Conservation (phyloP, 495 filamentous ascomycete genomes). For the Trichoderma gamsii region DNA sequence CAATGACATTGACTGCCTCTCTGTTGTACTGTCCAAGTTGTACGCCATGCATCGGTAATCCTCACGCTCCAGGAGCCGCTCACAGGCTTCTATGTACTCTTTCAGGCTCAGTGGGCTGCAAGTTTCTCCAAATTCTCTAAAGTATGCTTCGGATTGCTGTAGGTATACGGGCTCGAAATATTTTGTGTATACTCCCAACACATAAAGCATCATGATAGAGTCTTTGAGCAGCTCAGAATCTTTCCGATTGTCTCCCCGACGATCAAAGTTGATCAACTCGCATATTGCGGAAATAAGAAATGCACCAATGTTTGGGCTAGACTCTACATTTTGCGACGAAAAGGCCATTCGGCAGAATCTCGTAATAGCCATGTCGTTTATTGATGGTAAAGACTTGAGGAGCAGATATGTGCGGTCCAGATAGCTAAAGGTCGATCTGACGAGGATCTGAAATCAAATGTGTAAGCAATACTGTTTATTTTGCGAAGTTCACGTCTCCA, state of each 20-base stretch:
- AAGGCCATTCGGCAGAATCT: slow-evolving; percentile 57
- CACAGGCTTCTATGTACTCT: slow-evolving; percentile 62
- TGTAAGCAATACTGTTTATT: neutral
- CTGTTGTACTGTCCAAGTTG: slow-evolving; percentile 74
- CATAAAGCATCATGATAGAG: slow-evolving; percentile 71
- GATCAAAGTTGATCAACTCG: slow-evolving; percentile 66
- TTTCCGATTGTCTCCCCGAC: slow-evolving; percentile 43
- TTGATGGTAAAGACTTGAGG: slow-evolving; percentile 22
- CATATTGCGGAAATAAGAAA: slow-evolving; percentile 66
- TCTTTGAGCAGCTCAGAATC: slow-evolving; percentile 58
- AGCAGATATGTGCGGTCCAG: slow-evolving; percentile 86
- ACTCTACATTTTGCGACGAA: slow-evolving; percentile 41
- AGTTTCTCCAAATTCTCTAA: slow-evolving; percentile 57
- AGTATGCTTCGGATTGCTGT: slow-evolving; percentile 56
- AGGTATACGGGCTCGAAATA: slow-evolving; percentile 76
- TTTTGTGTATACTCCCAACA: slow-evolving; percentile 68
- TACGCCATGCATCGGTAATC: slow-evolving; percentile 67
- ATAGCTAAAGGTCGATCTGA: slow-evolving; percentile 86
- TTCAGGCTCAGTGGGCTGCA: slow-evolving; percentile 55
- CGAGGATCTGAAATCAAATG: slow-evolving; percentile 46
- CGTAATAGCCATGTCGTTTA: slow-evolving; percentile 52
- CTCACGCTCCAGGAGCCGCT: slow-evolving; percentile 62
- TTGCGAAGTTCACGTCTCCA: slow-evolving; percentile 12
- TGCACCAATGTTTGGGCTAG: slow-evolving; percentile 46
- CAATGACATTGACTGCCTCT: slow-evolving; percentile 61